phyloP scores from a whole-genome alignment of 2,329 filamentous ascomycete species.

The Pestalotiopsis sp. region DNA sequence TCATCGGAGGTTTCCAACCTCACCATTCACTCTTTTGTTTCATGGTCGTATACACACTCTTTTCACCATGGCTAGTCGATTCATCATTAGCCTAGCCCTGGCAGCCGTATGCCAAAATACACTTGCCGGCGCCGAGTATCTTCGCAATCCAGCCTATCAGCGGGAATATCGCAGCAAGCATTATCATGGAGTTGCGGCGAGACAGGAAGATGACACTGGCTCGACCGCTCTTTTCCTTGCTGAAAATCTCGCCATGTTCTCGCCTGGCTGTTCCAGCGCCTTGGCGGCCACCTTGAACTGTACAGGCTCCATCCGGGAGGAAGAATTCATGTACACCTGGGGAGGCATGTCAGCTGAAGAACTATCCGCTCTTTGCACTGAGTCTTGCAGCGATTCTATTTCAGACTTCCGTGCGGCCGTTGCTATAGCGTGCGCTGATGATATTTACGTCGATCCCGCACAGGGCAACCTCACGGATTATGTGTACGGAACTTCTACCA shows the following conservation, averaged over 20 bases:
- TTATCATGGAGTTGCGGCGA: background rate
- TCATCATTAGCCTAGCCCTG: background rate
- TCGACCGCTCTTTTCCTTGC: background rate
- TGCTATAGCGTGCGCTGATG: background rate
- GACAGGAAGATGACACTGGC: background rate
- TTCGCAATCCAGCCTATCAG: background rate
- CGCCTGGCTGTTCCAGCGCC: background rate
- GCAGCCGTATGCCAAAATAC: background rate
- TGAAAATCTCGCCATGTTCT: background rate
- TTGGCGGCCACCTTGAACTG: background rate
- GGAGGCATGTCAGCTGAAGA: constrained; percentile 16
- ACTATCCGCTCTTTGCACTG: constrained; percentile 13
- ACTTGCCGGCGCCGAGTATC: background rate
- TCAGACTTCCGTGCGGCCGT: background rate
- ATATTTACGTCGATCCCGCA: background rate
- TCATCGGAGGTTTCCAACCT: background rate
- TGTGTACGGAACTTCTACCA: background rate
- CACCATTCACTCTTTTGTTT: background rate
- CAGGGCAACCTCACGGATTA: background rate
- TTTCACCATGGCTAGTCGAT: background rate
- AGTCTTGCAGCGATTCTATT: background rate
- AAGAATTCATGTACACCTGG: background rate
- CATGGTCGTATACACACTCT: background rate
- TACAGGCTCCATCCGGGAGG: background rate
- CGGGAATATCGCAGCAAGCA: background rate